Base-by-base conservation (phyloP, 2,329 filamentous ascomycete species). In the Penicillium verrucosum region DNA sequence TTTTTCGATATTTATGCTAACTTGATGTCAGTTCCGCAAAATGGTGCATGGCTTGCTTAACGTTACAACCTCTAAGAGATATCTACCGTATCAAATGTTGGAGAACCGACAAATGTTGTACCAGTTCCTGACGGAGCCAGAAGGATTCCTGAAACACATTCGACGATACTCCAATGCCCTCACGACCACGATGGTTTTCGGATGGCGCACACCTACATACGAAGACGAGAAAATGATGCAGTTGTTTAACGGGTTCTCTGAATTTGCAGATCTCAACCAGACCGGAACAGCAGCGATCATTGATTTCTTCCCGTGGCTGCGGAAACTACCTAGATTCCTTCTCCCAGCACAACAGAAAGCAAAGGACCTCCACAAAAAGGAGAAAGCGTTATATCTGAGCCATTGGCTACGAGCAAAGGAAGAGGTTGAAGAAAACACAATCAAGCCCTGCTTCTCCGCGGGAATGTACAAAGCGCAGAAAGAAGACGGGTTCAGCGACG, bases 81-180 rank as follows among this genome's bases (percentile, higher is more conserved):
- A 85, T 56, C 74, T 84, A 2, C 76, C 79, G 2, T 85, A 84
- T 60, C 82, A 85, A 60, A 76, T 80, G 46, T 72, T 85, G 3
- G 82, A 85, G 65, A 82, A 79, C 66, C 81, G 80, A 62, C 76
- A 79, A 48, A 81, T 85, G 81, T 21, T 72, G 58, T 58, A 71
- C 43, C 78, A 80, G 7, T 67, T 85, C 18, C 61, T 84, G 4
- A 73, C 78, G 0, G 57, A 68, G 7, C 81, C 81, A 3, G 37
- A 60, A n/a, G 51, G 49, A 7, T 60, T 60, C 27, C 21, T 58
- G 8, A 57, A 58, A 6, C 58, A 60, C n/a, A 60, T 60, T 34
- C 58, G 58, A 27, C 58, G 58, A 23, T 83, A 80, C 58, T 75
- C 78, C 2, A 79, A 76, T 46, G 78, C 80, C 1, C 61, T 82